Conservation (phyloP, 257 asterid species). For the Jasminum sambac region DNA sequence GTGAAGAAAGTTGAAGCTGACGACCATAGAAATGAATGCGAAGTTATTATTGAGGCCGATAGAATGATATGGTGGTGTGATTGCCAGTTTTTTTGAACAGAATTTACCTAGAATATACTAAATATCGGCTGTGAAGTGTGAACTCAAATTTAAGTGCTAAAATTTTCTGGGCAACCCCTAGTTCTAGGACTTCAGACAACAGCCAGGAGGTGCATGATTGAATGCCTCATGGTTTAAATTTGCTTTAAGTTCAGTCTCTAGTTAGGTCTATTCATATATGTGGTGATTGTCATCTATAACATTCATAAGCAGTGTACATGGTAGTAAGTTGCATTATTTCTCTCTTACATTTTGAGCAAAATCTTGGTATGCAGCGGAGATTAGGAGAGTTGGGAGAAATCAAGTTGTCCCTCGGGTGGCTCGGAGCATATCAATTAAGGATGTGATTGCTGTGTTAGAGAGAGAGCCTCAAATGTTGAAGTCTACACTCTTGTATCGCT, state of each 20-base stretch:
- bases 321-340: neutral
- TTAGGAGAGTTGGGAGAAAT: conserved; percentile 60
- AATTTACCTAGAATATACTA: neutral
- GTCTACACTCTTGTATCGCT: conserved; percentile 60
- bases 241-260: neutral
- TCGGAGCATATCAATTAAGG: conserved; percentile 71
- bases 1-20: neutral
- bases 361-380: conserved; percentile 38
- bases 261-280: too few relatives aligned
- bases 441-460: conserved; percentile 77
- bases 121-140: too few relatives aligned
- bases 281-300: too few relatives aligned
- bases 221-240: neutral
- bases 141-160: neutral
- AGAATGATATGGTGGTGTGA: neutral
- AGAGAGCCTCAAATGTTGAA: conserved; percentile 95
- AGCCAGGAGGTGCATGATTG: neutral
- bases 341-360: neutral
- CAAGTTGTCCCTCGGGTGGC: conserved; percentile 58
- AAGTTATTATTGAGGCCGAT: neutral
- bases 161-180: neutral
- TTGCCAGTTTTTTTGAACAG: neutral
- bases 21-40: neutral
- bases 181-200: neutral
- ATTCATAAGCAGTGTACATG: too few relatives aligned